phyloP scores from a whole-genome alignment of 441 rosid genomes.

The Omphalea diandra region DNA sequence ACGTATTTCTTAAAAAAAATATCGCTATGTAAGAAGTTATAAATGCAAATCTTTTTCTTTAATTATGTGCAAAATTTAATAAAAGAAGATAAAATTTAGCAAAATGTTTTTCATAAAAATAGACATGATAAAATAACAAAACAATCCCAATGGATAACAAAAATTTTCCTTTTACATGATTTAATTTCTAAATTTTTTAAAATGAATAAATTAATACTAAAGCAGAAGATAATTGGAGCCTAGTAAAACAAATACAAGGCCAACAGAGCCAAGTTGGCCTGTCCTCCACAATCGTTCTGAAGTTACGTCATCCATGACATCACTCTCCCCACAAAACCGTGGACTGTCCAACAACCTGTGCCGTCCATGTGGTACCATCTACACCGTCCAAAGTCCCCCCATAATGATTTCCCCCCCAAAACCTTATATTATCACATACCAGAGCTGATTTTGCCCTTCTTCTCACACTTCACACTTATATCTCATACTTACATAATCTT shows the following conservation, averaged over 20 bases:
- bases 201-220: too few species aligned
- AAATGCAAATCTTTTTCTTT: too few species aligned
- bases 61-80: too few species aligned
- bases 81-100: too few species aligned
- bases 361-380: constrained; percentile 49
- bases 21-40: too few species aligned
- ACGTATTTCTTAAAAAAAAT: too few species aligned
- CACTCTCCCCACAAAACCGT: constrained; percentile 49
- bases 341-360: constrained; percentile 31
- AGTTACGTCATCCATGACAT: constrained; percentile 51
- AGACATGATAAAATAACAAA: background rate
- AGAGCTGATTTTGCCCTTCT: constrained; percentile 27
- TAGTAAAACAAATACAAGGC: constrained; percentile 5
- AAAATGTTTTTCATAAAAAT: too few species aligned
- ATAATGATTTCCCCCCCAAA: background rate
- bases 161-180: background rate
- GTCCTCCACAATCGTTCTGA: constrained; percentile 40
- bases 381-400: constrained; percentile 32
- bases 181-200: too few species aligned
- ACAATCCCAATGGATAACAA: background rate
- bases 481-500: background rate
- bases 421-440: constrained; percentile 30
- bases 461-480: background rate
- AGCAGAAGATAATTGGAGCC: too few species aligned
- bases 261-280: constrained; percentile 34